Base-by-base conservation (phyloP, 352 stramenopile species). In the Phytophthora megakarya region DNA sequence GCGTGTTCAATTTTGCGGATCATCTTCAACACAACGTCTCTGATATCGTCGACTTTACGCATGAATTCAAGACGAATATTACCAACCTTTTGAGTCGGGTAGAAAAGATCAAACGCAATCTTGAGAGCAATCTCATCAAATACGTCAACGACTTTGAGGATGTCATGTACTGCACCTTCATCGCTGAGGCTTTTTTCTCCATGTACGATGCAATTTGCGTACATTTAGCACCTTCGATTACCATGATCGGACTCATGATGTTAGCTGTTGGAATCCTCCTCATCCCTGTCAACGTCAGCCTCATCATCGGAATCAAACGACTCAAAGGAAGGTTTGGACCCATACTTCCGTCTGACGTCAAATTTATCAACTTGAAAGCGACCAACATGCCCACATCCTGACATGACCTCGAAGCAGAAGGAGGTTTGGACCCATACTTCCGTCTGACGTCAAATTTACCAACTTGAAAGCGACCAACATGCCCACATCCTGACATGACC, bases 241-340 rank as follows among this genome's bases (percentile, higher is more conserved):
- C 73, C 2, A 88, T 90, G 81, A 81, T 90, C 39, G 75, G 78
- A 35, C 62, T 90, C 60, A 82, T 84, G 76, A 56, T 88, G n/a
- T 76, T 88, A 47, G 59, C 81, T 13, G 68, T 68, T 5, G 79
- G 75, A 6, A 52, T 88, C 21, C 76, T 88, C 52, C 65, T 88
- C 44, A 70, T 90, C 50, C 81, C 79, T 1, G 70, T 88, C 38
- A 85, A 78, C 30, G 62, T 88, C 12, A 80, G 70, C 50, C 73
- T 90, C 42, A 86, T 88, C 65, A 81, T 90, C 48, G 73, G 67
- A 12, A 48, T 68, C 52, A 85, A 86, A 61, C 59, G 76, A 15
- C 79, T 88, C 44, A 80, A 78, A 53, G 75, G 69, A n/a, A 63
- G 62, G 33, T 75, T 73, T 25, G 64, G 70, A 23, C 53, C 37